phyloP scores from a whole-genome alignment of 805 yeast genomes.

The Kazachstania kunashirensis region DNA sequence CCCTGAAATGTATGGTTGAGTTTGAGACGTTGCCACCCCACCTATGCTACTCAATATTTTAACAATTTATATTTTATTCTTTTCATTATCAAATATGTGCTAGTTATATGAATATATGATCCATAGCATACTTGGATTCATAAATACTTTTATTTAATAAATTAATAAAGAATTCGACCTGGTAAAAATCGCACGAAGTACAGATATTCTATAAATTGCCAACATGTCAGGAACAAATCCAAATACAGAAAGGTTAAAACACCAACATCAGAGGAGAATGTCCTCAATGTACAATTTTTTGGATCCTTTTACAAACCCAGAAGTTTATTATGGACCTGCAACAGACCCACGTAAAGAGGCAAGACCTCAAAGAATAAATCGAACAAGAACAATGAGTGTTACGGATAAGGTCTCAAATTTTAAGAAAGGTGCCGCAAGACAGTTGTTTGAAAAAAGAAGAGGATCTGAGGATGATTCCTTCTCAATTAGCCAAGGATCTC shows the following conservation, averaged over 20 bases:
- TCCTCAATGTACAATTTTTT: slow-evolving; percentile 37
- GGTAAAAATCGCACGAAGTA: too few species aligned
- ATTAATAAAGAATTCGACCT: too few species aligned
- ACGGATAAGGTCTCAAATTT: slow-evolving; percentile 23
- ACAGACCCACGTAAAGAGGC: slow-evolving; percentile 42
- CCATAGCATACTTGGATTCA: too few species aligned
- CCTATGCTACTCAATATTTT: too few species aligned
- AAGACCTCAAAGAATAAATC: slow-evolving; percentile 27
- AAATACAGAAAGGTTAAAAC: not conserved
- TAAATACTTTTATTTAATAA: too few species aligned
- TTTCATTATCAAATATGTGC: too few species aligned
- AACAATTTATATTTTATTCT: too few species aligned
- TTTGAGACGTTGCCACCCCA: too few species aligned
- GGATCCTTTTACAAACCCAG: slow-evolving; percentile 58
- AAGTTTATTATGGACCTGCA: slow-evolving; percentile 54
- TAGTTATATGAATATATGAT: too few species aligned
- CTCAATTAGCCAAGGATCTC: slow-evolving; percentile 28
- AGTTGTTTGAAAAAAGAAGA: slow-evolving; percentile 34
- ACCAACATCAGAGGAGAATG: slow-evolving; percentile 13
- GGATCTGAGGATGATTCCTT: slow-evolving; percentile 44
- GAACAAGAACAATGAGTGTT: slow-evolving; percentile 49
- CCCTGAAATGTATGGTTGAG: too few species aligned
- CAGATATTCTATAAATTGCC: too few species aligned
- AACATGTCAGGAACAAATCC: too few species aligned
- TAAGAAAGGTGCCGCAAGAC: slow-evolving; percentile 10